These are phyloP conservation scores for Styphnolobium japonicum DNA, from an alignment of 306 rosid genomes.

Conservation along the genomic window DNA sequence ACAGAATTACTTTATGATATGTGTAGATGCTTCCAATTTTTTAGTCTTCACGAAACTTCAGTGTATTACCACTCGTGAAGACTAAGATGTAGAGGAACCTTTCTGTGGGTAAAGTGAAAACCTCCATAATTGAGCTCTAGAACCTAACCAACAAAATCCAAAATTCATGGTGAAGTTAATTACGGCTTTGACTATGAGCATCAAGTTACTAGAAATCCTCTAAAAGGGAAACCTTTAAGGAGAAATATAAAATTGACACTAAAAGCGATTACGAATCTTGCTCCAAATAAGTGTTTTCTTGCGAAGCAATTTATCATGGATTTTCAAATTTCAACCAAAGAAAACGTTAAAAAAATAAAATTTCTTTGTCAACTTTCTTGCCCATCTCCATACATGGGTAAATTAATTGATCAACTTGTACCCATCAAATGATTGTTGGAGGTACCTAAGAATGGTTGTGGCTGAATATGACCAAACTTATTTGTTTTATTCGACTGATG, in stretches of 20 bases:
- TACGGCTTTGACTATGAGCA: conserved; percentile 15
- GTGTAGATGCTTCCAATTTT: neutral
- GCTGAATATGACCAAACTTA: neutral
- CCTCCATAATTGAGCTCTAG: neutral
- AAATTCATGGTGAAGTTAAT: neutral
- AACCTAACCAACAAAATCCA: neutral
- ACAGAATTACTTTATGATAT: neutral
- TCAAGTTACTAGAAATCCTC: neutral
- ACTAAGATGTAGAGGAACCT: neutral
- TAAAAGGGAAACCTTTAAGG: neutral
- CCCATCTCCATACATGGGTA: neutral
- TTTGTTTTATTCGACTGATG: neutral
- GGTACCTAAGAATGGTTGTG: neutral
- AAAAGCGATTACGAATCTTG: too few species aligned
- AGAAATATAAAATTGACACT: neutral
- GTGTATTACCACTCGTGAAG: neutral
- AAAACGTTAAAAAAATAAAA: neutral
- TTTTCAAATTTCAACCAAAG: neutral
- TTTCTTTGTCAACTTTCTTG: neutral
- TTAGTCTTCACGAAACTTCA: neutral
- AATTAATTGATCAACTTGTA: neutral
- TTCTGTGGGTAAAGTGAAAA: neutral
- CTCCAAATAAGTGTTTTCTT: neutral
- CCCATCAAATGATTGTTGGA: neutral
- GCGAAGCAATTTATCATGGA: neutral